Base-by-base conservation (phyloP, 345 rosid species). In the Bruguiera gymnorhiza region DNA sequence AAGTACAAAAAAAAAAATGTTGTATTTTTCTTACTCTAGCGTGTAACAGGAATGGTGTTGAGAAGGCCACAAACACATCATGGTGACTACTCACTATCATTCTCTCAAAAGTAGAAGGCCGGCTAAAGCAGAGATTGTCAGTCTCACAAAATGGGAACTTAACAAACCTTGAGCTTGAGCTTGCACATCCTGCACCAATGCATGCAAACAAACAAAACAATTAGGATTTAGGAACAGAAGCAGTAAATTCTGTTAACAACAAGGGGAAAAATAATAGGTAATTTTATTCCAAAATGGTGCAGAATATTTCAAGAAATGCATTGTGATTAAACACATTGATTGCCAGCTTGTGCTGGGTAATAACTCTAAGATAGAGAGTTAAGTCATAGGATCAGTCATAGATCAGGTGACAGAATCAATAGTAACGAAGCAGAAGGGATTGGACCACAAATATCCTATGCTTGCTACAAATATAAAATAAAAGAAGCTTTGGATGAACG, bases 51-150 rank as follows among this genome's bases (percentile, higher is more conserved):
- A 69, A 73, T 66, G 60, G 68, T 43, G 53, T 48, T 70, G 31
- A 74, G 27, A 26, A 26, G 27, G 27, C 43, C 72, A 46, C 72
- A 63, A 61, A 56, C 26, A 29, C 37, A 54, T 32, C 53, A 70
- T 13, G 62, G 39, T 10, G 30, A 73, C 67, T 37, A n/a, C 11
- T 50, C 69, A 23, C 60, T 63, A 55, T 68, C 60, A 67, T 63
- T 74, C 71, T 80, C 82, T 84, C 32, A 73, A 73, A 63, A 82
- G 69, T 48, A 83, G 72, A 69, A 85, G 77, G 69, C 71, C 63
- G 20, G 71, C 73, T 21, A 32, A 68, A 43, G 77, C 62, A 80
- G 81, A 70, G 68, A 80, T 66, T 69, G 78, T 60, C 63, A 86
- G 31, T 68, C 56, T 56, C 62, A 72, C 18, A 29, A 62, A 43